phyloP scores from a whole-genome alignment of 306 rosid genomes.

The Acacia melanoxylon region DNA sequence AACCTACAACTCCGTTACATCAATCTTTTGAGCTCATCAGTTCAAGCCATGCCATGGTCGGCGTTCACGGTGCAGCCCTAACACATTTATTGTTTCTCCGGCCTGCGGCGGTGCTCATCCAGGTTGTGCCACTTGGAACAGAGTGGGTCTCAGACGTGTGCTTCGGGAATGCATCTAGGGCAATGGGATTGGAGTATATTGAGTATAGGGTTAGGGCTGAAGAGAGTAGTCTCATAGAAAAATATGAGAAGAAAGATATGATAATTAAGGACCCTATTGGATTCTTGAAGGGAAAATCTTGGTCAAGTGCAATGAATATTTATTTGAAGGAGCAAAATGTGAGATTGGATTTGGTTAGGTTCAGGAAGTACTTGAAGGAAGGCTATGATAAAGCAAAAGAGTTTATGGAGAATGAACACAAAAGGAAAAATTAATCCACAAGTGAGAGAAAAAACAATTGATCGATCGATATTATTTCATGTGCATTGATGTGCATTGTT shows the following conservation, averaged over 20 bases:
- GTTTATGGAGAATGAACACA: constrained; percentile 15
- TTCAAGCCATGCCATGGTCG: constrained; percentile 52
- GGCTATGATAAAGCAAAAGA: constrained; percentile 30
- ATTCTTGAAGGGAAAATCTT: constrained; percentile 26
- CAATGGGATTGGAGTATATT: constrained; percentile 21
- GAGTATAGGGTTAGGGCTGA: constrained; percentile 36
- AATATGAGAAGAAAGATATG: constrained; percentile 30
- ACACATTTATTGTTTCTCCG: constrained; percentile 46
- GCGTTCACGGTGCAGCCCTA: constrained; percentile 47
- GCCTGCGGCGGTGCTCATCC: constrained; percentile 33
- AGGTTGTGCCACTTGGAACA: constrained; percentile 49
- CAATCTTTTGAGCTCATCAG: constrained; percentile 35
- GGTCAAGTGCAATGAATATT: constrained; percentile 30
- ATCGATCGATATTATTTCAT: not conserved
- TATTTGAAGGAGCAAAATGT: constrained; percentile 48
- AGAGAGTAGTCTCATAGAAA: constrained; percentile 42
- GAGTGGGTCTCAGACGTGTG: constrained; percentile 34
- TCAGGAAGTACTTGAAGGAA: constrained; percentile 19
- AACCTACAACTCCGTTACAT: not conserved
- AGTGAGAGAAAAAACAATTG: not conserved
- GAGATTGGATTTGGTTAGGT: constrained; percentile 41
- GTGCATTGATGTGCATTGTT: not conserved
- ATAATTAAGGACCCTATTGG: constrained; percentile 30
- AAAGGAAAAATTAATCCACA: not conserved
- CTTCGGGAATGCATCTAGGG: not conserved